Base-by-base conservation (phyloP, 441 rosid species). In the Aleurites moluccanus region DNA sequence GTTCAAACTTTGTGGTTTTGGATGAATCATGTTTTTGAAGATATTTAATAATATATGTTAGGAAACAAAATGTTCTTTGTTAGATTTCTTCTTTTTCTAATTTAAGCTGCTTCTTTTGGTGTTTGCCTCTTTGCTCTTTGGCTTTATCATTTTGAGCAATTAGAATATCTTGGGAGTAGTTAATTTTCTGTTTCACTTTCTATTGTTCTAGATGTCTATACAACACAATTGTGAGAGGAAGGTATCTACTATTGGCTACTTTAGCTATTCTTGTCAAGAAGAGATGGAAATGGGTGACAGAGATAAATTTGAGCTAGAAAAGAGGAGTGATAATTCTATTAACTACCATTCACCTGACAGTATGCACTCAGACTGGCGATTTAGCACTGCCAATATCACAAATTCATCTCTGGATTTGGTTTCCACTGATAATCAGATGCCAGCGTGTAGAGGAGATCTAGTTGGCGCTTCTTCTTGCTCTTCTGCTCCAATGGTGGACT, bases 241-340 rank as follows among this genome's bases (percentile, higher is more conserved):
- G 73, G 60, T 28, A 25, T 69, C 75, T 71, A 44, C 38, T 72
- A 73, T 33, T 63, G 73, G 80, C 75, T 70, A 42, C 72, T 40
- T 71, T 65, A 72, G 73, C 67, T 62, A 23, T 69, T 73, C 52
- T 77, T 75, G 80, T 79, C 27, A 50, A 78, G 73, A 65, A 78
- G 80, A 78, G 85, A 90, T 92, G 96, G 94, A 90, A 84, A 67
- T 82, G 77, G 83, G 84, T 75, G 98, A 88, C 73, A 87, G 83
- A 79, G 97, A 89, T 69, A 89, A 91, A 73, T 73, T 83, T 81
- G 90, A 84, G 73, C 73, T 81, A 40, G 95, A 85, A 28, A 89
- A 86, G 83, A 86, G 92, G 72, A 83, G 79, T 78, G 86, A 82
- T 69, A 83, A 78, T 75, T 73, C 80, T 70, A 61, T 75, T 62